A percentile compares a stretch with the other conserved stretches of the same genome.
These are phyloP conservation scores for Fusarium devonianum DNA, from an alignment of 2,329 filamentous ascomycete species.

Conservation along the genomic window DNA sequence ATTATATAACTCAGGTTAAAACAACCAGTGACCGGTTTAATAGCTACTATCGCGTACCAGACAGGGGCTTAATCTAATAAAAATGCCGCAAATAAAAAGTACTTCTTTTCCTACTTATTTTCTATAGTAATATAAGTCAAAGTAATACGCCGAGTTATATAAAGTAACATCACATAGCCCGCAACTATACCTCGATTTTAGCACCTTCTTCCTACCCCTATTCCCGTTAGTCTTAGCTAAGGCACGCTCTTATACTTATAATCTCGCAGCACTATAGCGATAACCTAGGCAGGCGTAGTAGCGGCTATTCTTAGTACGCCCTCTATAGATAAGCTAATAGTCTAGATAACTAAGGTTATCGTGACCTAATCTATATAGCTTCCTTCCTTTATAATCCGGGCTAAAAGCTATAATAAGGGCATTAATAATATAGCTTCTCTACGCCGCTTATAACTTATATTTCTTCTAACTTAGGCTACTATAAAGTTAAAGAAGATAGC, in stretches of 20 bases:
- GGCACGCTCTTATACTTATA: background rate
- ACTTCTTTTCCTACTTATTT: background rate
- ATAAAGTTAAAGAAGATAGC: slow-evolving; percentile 2
- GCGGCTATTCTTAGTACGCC: background rate
- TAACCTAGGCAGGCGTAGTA: background rate
- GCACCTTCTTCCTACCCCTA: background rate
- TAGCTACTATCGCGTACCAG: no score
- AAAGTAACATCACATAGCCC: background rate
- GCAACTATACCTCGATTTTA: background rate
- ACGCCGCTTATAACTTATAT: background rate
- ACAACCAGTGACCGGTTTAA: no score
- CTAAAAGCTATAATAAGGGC: background rate
- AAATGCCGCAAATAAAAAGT: background rate
- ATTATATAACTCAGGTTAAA: no score
- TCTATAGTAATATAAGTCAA: background rate
- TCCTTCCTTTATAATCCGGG: background rate
- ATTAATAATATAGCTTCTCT: background rate
- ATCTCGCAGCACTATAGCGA: background rate
- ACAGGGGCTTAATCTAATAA: no score
- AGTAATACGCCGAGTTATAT: background rate
- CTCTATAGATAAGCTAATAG: background rate
- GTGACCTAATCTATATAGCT: background rate
- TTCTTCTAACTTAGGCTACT: background rate
- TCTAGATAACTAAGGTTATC: background rate
- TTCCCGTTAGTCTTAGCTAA: background rate